Evolutionary conservation across 2,329 filamentous ascomycete species (phyloP).

Genomic region (Fusarium sp.): DNA sequence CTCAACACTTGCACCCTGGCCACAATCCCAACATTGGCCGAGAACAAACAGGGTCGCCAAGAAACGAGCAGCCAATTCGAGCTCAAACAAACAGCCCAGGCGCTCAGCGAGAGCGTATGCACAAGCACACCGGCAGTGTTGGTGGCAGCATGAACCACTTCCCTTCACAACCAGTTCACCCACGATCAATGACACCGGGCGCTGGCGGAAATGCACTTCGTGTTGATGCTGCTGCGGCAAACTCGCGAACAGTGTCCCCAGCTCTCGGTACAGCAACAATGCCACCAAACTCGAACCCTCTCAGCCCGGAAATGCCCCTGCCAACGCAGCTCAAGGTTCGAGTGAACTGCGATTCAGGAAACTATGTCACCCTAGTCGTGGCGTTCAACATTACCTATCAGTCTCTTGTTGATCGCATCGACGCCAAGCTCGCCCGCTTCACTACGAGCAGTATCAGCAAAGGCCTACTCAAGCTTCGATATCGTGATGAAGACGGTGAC

Average conservation of each 20-base stretch:
- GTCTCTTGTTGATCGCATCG: conserved; percentile 93
- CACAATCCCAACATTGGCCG: conserved; percentile 76
- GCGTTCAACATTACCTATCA: conserved; percentile 96
- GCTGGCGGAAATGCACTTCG: conserved; percentile 53
- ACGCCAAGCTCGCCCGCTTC: conserved; percentile 90
- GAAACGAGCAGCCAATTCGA: conserved; percentile 74
- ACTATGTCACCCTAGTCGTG: conserved; percentile 95
- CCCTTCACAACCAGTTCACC: conserved; percentile 66
- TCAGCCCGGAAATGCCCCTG: conserved; percentile 64
- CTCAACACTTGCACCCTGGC: conserved; percentile 73
- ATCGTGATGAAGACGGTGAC: conserved; percentile 92
- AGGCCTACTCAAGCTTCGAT: conserved; percentile 87
- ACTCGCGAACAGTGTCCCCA: conserved; percentile 61
- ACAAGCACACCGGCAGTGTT: conserved; percentile 62
- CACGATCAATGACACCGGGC: conserved; percentile 61
- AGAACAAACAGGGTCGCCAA: conserved; percentile 85
- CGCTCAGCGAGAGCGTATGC: conserved; percentile 70
- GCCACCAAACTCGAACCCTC: conserved; percentile 42
- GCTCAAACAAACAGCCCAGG: conserved; percentile 79
- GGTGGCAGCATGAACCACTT: conserved; percentile 68
- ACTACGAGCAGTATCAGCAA: conserved; percentile 86
- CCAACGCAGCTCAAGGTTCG: conserved; percentile 92
- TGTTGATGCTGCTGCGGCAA: conserved; percentile 55
- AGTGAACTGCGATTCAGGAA: conserved; percentile 86
- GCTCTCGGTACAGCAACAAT: conserved; percentile 54